Percentiles rank a stretch among this genome's conserved stretches.
These are phyloP conservation scores for Narthecium ossifragum DNA, from an alignment of 106 monocot genomes.

Conservation along the genomic window DNA sequence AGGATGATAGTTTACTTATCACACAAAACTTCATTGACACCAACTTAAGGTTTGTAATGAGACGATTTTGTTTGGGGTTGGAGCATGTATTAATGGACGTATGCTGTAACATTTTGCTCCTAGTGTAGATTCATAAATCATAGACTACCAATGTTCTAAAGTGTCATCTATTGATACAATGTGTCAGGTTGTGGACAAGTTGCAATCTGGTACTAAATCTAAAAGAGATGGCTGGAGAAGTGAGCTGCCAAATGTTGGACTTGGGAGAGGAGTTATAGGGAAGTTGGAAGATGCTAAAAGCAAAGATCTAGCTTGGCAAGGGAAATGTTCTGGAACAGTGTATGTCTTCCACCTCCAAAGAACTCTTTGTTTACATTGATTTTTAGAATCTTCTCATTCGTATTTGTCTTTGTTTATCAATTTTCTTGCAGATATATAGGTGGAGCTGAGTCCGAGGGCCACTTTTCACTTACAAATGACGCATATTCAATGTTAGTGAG, in stretches of 20 bases:
- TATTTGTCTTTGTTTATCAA: not conserved
- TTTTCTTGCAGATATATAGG: slow-evolving; percentile 72
- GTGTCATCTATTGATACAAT: not conserved
- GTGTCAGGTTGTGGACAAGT: slow-evolving; percentile 71
- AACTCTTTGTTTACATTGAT: not conserved
- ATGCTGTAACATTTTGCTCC: no score
- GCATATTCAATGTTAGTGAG: slow-evolving; percentile 97
- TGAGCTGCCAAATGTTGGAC: slow-evolving; percentile 72
- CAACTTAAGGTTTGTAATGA: no score
- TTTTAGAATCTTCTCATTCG: not conserved
- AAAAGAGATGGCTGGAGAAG: slow-evolving; percentile 54
- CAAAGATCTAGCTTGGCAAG: slow-evolving; percentile 76
- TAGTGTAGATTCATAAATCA: no score
- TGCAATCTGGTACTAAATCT: slow-evolving; percentile 58
- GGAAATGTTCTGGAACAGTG: slow-evolving; percentile 99
- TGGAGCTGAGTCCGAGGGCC: slow-evolving; percentile 78
- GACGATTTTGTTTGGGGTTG: no score
- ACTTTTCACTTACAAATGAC: slow-evolving; percentile 81
- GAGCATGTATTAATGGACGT: no score
- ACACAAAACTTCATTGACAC: no score
- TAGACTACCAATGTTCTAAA: no score
- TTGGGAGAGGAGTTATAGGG: slow-evolving; percentile 46
- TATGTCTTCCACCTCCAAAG: slow-evolving; percentile 25
- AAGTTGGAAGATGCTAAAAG: slow-evolving; percentile 61
- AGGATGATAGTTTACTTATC: no score